Evolutionary conservation across 495 filamentous ascomycete genomes (phyloP), one percentile per base, ranked within the genome.

Genomic region (Halenospora varia): DNA sequence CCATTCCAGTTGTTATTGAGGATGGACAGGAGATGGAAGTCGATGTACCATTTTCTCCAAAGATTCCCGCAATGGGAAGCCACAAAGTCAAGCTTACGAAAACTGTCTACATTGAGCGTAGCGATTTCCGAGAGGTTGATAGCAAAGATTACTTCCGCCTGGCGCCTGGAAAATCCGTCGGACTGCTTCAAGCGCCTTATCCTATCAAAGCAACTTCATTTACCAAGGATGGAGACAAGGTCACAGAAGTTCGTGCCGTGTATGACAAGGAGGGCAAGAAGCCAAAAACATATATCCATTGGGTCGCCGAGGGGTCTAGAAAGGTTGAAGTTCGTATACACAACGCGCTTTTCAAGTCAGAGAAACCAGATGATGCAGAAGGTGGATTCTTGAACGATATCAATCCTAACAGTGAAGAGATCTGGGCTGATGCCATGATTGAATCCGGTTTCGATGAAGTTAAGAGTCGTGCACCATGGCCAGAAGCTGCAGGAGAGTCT

Each of bases 241-340:
- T 96, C 15, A 90, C 77, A 25, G 82, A 88, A 62, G 79, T 92
- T 55, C 76, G 76, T 25, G 90, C 87, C 10, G 76, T 76, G 8
- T 86, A 81, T 51, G 84, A 87, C 56, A 80, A 79, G 56, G 83
- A 87, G 54, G 82, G 77, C 60, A 88, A 88, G 75, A 92, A 92
- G 72, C 89, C 90, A 53, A 96, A 93, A 72, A 84, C 87, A 0
- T 92, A 85, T 70, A 96, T 98, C 68, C 92, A 96, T 63, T 97
- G 93, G 93, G 88, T 96, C 1, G 69, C 72, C 0, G 81, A 87
- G 52, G 79, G 80, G 46, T 80, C 90, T 18, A 71, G 66, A n/a
- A 82, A 81, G 62, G 88, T 87, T n/a, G 88, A 92, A 68, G 88
- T 84, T 48, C 86, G 93, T 41, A 73, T 93, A 23, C 86, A 91